Conservation (phyloP, 257 asterid species). For the Solanum piurae region DNA sequence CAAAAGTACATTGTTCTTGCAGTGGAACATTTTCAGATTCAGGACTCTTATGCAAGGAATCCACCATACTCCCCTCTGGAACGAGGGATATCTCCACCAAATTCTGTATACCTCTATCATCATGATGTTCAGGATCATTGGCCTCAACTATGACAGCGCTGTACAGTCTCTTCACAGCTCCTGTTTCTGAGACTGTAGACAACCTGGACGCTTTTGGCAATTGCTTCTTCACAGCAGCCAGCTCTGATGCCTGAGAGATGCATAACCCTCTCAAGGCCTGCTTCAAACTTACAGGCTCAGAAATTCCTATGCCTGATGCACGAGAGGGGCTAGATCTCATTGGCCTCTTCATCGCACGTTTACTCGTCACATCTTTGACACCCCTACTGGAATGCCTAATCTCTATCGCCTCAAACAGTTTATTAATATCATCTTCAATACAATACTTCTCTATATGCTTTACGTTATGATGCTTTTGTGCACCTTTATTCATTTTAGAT, state of each 20-base stretch:
- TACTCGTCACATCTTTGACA: conserved; percentile 16
- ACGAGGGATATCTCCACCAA: conserved; percentile 49
- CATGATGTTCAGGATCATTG: conserved; percentile 16
- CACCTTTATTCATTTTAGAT: conserved; percentile 2
- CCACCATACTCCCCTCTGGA: conserved; percentile 32
- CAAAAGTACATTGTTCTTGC: conserved; percentile 7
- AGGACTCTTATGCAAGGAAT: conserved; percentile 9
- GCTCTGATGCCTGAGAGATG: conserved; percentile 91
- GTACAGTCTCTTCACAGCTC: conserved; percentile 31
- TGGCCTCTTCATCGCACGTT: conserved; percentile 81
- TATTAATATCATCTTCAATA: conserved; percentile 58
- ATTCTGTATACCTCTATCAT: conserved; percentile 21
- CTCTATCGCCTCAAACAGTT: conserved; percentile 64
- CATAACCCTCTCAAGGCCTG: conserved; percentile 92
- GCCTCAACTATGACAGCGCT: not conserved
- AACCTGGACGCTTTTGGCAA: conserved; percentile 34
- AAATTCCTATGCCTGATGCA: conserved; percentile 53
- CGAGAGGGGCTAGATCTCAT: conserved; percentile 42
- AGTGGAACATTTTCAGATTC: conserved; percentile 14
- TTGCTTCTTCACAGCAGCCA: conserved; percentile 77
- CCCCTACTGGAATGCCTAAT: conserved; percentile 27
- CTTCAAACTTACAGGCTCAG: conserved; percentile 66
- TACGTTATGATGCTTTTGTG: conserved; percentile 5
- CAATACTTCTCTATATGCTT: conserved; percentile 23
- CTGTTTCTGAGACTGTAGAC: conserved; percentile 30